phyloP scores from a whole-genome alignment of 352 stramenopile species.

The Phytophthora sojae region DNA sequence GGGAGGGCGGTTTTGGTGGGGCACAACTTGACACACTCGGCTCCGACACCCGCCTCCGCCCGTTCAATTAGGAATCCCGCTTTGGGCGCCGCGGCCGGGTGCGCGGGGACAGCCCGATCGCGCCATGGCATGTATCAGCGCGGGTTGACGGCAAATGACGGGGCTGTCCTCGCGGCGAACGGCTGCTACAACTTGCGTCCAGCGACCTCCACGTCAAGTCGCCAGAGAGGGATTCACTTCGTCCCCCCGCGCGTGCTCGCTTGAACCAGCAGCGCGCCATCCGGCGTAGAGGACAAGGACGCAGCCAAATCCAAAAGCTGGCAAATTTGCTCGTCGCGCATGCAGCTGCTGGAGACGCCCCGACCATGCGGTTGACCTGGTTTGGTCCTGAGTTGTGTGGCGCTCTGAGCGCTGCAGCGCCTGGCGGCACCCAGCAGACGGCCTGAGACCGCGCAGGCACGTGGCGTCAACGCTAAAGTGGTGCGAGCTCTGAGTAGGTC shows the following conservation, averaged over 20 bases:
- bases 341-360: conserved; percentile 5
- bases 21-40: background rate
- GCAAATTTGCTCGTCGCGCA: conserved; percentile 14
- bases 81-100: background rate
- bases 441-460: conserved; percentile 1
- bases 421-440: background rate
- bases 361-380: background rate
- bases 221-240: conserved; percentile 16
- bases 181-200: conserved; percentile 30
- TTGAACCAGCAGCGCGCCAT: conserved; percentile 14
- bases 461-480: conserved; percentile 7
- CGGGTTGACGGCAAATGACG: conserved; percentile 13
- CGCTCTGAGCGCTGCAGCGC: background rate
- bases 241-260: conserved; percentile 1
- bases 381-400: conserved; percentile 5
- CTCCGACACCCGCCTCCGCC: background rate
- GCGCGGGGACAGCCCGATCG: conserved; percentile 4
- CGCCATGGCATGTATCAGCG: conserved; percentile 29
- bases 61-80: background rate
- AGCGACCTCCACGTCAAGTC: conserved; percentile 25
- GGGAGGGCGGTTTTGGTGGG: conserved; percentile 9
- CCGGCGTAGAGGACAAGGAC: background rate
- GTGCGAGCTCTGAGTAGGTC: background rate
- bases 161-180: conserved; percentile 19
- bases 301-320: background rate